Conservation (phyloP, 371 early-diverging fungal species). For the Blyttiomyces sp. region DNA sequence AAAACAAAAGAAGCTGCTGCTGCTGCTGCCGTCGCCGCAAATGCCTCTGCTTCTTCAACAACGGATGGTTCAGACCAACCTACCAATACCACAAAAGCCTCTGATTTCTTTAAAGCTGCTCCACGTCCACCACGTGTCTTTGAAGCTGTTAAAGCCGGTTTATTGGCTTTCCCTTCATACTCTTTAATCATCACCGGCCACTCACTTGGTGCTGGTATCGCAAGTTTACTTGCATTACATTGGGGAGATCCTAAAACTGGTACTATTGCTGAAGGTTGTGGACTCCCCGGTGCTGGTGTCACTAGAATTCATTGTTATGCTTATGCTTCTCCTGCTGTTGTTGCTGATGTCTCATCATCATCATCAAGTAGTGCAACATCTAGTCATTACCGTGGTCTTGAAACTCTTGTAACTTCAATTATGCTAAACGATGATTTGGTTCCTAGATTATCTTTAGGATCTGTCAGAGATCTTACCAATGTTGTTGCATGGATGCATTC, state of each 20-base stretch:
- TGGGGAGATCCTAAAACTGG: conserved; percentile 40
- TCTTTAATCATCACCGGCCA: conserved; percentile 38
- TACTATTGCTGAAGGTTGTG: conserved; percentile 2
- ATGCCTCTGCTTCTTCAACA: too few species aligned
- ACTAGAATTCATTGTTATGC: conserved; percentile 30
- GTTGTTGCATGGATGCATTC: conserved; percentile 10
- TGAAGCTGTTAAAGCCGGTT: conserved; percentile 23
- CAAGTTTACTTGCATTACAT: conserved; percentile 27
- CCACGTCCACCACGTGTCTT: conserved; percentile 17
- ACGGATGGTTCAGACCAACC: neutral
- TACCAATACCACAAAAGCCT: neutral
- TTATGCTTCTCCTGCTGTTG: conserved; percentile 35
- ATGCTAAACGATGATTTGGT: conserved; percentile 38
- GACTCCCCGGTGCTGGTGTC: conserved; percentile 24
- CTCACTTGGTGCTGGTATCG: conserved; percentile 41
- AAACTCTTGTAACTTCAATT: conserved; percentile 24
- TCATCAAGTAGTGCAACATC: neutral
- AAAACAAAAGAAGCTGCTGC: neutral
- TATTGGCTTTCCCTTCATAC: conserved; percentile 34
- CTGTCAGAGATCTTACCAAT: conserved; percentile 31
- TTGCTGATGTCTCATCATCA: neutral
- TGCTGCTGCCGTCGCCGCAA: too few species aligned
- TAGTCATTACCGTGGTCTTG: too few species aligned
- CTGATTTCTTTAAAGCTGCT: neutral
- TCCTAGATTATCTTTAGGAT: conserved; percentile 31